Conservation (phyloP, 2,329 filamentous ascomycete genomes). For the Alternaria brassicae region DNA sequence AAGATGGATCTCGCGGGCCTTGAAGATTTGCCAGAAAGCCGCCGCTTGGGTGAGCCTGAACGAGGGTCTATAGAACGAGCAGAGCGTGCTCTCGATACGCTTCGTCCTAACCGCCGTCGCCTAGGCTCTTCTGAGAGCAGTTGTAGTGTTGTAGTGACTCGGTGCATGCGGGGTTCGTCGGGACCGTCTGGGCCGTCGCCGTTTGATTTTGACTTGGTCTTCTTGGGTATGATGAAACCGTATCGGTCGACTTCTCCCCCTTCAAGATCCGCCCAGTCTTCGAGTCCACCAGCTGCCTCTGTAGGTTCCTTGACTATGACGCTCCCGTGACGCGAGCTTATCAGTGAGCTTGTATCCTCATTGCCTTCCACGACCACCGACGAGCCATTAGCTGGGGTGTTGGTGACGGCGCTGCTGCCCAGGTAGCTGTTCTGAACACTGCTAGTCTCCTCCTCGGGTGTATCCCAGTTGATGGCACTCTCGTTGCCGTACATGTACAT, state of each 20-base stretch:
- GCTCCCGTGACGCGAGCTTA: constrained; percentile 37
- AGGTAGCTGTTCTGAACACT: constrained; percentile 32
- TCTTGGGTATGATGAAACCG: constrained; percentile 65
- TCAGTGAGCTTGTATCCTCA: constrained; percentile 40
- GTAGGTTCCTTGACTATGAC: constrained; percentile 58
- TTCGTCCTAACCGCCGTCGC: constrained; percentile 59
- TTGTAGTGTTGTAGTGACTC: constrained; percentile 66
- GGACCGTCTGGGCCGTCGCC: constrained; percentile 39
- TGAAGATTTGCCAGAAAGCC: constrained; percentile 52
- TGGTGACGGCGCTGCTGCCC: constrained; percentile 32
- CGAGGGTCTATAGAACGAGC: constrained; percentile 53
- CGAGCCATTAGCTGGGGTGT: constrained; percentile 37
- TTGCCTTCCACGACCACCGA: constrained; percentile 37
- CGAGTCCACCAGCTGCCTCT: constrained; percentile 68
- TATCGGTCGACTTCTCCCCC: constrained; percentile 69
- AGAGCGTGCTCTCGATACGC: constrained; percentile 57
- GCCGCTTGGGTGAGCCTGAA: constrained; percentile 50
- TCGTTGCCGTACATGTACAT: constrained; percentile 71
- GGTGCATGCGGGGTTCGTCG: constrained; percentile 56
- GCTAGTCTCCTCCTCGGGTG: constrained; percentile 28
- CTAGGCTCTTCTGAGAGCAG: constrained; percentile 64
- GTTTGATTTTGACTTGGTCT: constrained; percentile 42
- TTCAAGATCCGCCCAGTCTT: constrained; percentile 69
- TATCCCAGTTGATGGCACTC: constrained; percentile 56
- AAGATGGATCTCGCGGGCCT: constrained; percentile 52